These are phyloP conservation scores for Candida maesae DNA, from an alignment of 805 yeast species.

Conservation along the genomic window DNA sequence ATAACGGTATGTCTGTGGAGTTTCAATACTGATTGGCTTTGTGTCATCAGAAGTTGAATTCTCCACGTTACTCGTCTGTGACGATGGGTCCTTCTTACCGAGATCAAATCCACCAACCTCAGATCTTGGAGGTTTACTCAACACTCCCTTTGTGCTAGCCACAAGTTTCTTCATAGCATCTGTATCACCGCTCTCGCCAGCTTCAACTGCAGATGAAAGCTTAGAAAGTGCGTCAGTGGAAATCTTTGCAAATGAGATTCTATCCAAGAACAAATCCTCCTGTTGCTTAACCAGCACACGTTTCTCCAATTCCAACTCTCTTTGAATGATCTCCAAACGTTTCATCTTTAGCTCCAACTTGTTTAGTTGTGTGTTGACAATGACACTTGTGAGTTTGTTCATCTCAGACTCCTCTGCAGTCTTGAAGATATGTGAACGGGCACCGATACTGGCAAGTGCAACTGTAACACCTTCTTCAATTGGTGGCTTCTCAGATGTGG, in stretches of 20 bases:
- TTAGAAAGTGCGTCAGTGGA: slow-evolving; percentile 49
- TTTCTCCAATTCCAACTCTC: slow-evolving; percentile 60
- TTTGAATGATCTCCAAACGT: slow-evolving; percentile 59
- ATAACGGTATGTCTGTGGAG: slow-evolving; percentile 60
- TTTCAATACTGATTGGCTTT: slow-evolving; percentile 55
- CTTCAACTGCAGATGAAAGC: slow-evolving; percentile 27
- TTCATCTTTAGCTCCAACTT: slow-evolving; percentile 62
- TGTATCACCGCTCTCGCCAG: slow-evolving; percentile 2
- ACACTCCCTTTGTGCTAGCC: slow-evolving; percentile 24
- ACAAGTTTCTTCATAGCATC: slow-evolving; percentile 15
- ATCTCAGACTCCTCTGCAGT: slow-evolving; percentile 77
- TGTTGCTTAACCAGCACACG: slow-evolving; percentile 57
- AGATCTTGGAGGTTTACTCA: slow-evolving; percentile 31
- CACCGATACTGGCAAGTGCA: slow-evolving; percentile 43
- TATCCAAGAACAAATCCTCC: slow-evolving; percentile 61
- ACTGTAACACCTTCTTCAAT: slow-evolving; percentile 18
- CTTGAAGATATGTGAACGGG: slow-evolving; percentile 75
- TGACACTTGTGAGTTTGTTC: slow-evolving; percentile 51
- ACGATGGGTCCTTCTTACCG: slow-evolving; percentile 18
- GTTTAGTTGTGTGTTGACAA: slow-evolving; percentile 58
- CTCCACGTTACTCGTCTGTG: slow-evolving; percentile 15
- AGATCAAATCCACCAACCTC: slow-evolving; percentile 23
- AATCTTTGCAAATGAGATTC: slow-evolving; percentile 61
- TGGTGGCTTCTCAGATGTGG: slow-evolving; percentile 38
- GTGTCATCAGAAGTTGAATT: slow-evolving; percentile 30